Percentiles rank a stretch among this genome's conserved stretches.
Evolutionary conservation across 345 rosid species (phyloP).

Genomic region (Aethionema arabicum): DNA sequence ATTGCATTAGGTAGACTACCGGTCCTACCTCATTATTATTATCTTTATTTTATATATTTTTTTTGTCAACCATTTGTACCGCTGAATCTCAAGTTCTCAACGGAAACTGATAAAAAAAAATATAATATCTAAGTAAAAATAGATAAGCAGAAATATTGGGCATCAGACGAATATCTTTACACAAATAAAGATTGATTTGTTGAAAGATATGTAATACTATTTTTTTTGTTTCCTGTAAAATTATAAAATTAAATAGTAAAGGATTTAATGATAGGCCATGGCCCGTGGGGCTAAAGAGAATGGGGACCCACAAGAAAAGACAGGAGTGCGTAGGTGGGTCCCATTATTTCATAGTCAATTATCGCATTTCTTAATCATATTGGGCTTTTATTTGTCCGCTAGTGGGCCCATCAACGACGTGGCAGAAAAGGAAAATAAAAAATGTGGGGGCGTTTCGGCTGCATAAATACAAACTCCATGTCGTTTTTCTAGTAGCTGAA

Average conservation of each 20-base stretch:
- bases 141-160: no score
- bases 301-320: slow-evolving; percentile 17
- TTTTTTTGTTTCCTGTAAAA: no score
- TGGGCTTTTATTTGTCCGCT: slow-evolving; percentile 30
- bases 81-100: no score
- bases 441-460: slow-evolving; percentile 2
- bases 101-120: no score
- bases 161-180: no score
- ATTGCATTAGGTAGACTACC: background rate
- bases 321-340: slow-evolving; percentile 22
- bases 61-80: background rate
- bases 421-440: background rate
- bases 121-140: no score
- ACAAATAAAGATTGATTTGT: no score
- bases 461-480: background rate
- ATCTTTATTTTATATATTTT: background rate
- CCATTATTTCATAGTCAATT: background rate
- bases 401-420: slow-evolving; percentile 7
- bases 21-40: background rate
- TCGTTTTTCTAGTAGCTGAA: background rate
- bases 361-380: slow-evolving; percentile 26
- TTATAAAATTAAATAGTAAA: background rate
- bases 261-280: background rate
- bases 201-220: no score
- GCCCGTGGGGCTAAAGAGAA: slow-evolving; percentile 5